Evolutionary conservation across 1,284 basidiomycete genomes (phyloP).

Genomic region (Tilletia indica): DNA sequence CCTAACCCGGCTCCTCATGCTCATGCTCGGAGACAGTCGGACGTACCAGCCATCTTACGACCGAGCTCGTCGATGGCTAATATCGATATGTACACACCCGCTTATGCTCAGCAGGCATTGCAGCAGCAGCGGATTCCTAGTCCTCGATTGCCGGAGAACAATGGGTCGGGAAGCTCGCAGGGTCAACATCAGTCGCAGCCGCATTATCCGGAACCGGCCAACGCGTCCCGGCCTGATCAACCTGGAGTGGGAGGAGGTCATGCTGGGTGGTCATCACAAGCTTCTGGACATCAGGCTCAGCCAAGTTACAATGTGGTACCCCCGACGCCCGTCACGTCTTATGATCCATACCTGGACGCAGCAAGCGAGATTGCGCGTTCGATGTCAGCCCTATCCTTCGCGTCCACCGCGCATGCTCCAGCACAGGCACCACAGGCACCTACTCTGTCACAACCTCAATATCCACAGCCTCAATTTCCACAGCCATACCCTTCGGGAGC

Average conservation of each 20-base stretch:
- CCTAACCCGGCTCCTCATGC: conserved; percentile 5
- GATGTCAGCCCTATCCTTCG: background rate
- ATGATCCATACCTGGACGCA: conserved; percentile 1
- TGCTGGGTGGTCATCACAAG: conserved; percentile 14
- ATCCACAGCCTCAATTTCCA: no score
- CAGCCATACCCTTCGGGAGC: background rate
- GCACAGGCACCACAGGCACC: no score
- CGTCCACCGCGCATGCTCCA: background rate
- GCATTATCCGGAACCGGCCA: no score
- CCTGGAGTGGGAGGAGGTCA: no score
- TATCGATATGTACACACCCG: conserved; percentile 45
- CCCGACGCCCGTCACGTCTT: conserved; percentile 4
- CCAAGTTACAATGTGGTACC: conserved; percentile 22
- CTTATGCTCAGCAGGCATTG: conserved; percentile 44
- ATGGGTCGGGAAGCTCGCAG: background rate
- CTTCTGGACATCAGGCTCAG: conserved; percentile 20
- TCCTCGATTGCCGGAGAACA: conserved; percentile 29
- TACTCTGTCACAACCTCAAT: no score
- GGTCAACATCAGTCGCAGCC: background rate
- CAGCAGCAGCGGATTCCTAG: conserved; percentile 36
- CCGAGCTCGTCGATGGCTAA: conserved; percentile 48
- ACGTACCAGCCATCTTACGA: conserved; percentile 38
- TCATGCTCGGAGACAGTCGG: conserved; percentile 30
- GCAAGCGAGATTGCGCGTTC: conserved; percentile 3
- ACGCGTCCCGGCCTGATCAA: no score